A percentile compares a stretch with the other conserved stretches of the same genome.
phyloP scores from a whole-genome alignment of 2,329 filamentous ascomycete species.

The Penicillium digitatum region DNA sequence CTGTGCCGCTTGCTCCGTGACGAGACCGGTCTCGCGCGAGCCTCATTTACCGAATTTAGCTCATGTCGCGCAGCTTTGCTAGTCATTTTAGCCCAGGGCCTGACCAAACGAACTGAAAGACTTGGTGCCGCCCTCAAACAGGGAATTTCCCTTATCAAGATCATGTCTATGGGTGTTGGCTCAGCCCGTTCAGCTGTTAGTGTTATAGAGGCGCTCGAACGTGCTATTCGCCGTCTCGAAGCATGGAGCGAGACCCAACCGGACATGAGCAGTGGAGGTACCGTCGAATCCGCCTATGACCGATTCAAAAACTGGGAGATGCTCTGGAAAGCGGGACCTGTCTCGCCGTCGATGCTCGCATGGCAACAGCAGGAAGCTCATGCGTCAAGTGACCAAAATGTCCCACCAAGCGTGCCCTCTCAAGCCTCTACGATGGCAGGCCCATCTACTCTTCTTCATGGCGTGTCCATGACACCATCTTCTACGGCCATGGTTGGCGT shows the following conservation, averaged over 20 bases:
- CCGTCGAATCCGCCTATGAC: constrained; percentile 49
- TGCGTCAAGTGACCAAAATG: constrained; percentile 9
- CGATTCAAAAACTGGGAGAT: constrained; percentile 53
- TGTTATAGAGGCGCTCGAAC: constrained; percentile 53
- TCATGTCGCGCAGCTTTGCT: constrained; percentile 54
- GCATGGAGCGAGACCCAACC: constrained; percentile 39
- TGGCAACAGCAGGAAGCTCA: constrained; percentile 24
- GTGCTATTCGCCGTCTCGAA: constrained; percentile 47
- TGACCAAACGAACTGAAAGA: constrained; percentile 40
- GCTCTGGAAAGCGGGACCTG: constrained; percentile 44
- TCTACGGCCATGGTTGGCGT: constrained; percentile 7
- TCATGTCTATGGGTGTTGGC: constrained; percentile 52
- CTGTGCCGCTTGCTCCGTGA: constrained; percentile 50
- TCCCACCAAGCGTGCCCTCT: constrained; percentile 9
- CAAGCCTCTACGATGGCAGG: constrained; percentile 9
- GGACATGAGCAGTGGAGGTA: constrained; percentile 29
- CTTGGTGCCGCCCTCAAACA: constrained; percentile 48
- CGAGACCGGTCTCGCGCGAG: constrained; percentile 52
- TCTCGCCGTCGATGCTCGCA: constrained; percentile 32
- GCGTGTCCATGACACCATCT: constrained; percentile 22
- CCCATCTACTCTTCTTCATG: constrained; percentile 16
- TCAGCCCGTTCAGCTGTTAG: constrained; percentile 53
- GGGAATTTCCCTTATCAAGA: constrained; percentile 51
- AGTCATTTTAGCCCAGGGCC: constrained; percentile 43
- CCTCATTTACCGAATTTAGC: constrained; percentile 56